Evolutionary conservation across 208 protist genomes (phyloP).

Genomic region (Acanthamoeba healyi): DNA sequence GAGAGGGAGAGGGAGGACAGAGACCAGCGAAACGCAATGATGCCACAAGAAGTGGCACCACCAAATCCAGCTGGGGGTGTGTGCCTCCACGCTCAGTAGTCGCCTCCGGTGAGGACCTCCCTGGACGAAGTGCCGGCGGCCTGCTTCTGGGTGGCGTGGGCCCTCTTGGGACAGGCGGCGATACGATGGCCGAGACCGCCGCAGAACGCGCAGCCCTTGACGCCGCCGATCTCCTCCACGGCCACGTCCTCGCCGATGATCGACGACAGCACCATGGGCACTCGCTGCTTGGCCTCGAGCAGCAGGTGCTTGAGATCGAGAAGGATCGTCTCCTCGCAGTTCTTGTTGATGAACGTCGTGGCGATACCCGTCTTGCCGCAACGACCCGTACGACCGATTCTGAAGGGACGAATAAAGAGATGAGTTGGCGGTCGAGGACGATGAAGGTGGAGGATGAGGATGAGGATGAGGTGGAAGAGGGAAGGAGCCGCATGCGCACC

Average conservation of each 20-base stretch:
- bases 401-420: constrained; percentile 85
- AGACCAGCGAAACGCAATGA: too few species aligned
- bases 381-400: constrained; percentile 95
- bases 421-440: background rate
- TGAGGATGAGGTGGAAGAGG: too few species aligned
- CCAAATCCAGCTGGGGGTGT: too few species aligned
- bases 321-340: constrained; percentile 87
- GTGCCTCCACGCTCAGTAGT: too few species aligned
- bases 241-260: constrained; percentile 80
- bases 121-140: background rate
- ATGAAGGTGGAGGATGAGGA: background rate
- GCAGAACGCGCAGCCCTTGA: constrained; percentile 91
- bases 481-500: too few species aligned
- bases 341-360: constrained; percentile 93
- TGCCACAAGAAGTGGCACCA: too few species aligned
- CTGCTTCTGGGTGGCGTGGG: constrained; percentile 32
- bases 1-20: too few species aligned
- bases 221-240: constrained; percentile 53
- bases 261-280: constrained; percentile 83
- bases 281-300: constrained; percentile 92
- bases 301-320: constrained; percentile 95
- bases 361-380: constrained; percentile 94
- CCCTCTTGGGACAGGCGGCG: constrained; percentile 90
- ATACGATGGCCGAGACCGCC: constrained; percentile 93
- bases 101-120: constrained; percentile 3